These are phyloP conservation scores for Triticum turgidum DNA, from an alignment of 176 grass and related monocot genomes.

Conservation along the genomic window DNA sequence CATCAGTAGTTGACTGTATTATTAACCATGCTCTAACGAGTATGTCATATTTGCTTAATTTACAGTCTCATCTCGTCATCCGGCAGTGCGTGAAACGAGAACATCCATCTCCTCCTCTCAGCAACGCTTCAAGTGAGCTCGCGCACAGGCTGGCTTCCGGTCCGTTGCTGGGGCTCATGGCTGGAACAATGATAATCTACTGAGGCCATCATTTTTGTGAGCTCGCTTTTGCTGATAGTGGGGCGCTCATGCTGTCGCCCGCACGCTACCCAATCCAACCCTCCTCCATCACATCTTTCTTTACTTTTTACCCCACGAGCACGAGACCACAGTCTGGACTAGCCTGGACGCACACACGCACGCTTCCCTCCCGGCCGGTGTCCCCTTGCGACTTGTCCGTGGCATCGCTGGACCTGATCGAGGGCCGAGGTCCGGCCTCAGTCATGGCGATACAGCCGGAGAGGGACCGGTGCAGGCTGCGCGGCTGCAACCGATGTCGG, in stretches of 20 bases:
- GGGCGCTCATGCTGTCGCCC: slow-evolving; percentile 26
- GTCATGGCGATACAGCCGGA: neutral
- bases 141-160: neutral
- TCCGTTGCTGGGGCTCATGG: neutral
- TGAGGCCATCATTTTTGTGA: neutral
- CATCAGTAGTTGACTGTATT: too few species aligned
- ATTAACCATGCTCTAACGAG: too few species aligned
- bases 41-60: too few species aligned
- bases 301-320: slow-evolving; percentile 23
- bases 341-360: slow-evolving; percentile 4
- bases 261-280: slow-evolving; percentile 3
- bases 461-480: neutral
- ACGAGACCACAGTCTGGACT: slow-evolving; percentile 1
- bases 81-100: neutral
- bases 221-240: slow-evolving; percentile 28
- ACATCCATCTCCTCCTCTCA: neutral
- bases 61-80: neutral
- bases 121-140: neutral
- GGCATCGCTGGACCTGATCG: neutral
- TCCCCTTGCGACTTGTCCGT: neutral
- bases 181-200: neutral
- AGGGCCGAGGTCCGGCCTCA: too few species aligned
- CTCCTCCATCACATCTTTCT: neutral
- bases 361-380: too few species aligned
- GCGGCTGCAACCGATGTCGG: neutral